Percentiles rank a stretch among this genome's conserved stretches.
These are phyloP conservation scores for Mycena leptocephala DNA, from an alignment of 768 basidiomycete genomes.

Conservation along the genomic window DNA sequence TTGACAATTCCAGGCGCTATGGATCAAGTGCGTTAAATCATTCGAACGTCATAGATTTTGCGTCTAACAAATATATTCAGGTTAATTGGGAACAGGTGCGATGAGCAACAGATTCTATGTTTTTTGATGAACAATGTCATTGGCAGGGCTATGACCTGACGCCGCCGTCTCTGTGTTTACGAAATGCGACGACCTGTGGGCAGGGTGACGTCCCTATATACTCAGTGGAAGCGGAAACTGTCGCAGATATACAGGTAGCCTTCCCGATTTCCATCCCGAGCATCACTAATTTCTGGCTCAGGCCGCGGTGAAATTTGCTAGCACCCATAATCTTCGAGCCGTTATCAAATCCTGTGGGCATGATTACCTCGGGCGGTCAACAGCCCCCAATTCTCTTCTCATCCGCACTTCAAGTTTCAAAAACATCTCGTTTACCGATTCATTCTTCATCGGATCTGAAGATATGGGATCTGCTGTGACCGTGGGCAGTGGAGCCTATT, in stretches of 20 bases:
- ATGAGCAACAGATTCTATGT: not conserved
- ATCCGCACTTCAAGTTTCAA: slow-evolving; percentile 59
- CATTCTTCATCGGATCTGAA: not conserved
- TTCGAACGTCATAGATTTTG: not conserved
- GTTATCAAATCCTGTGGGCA: slow-evolving; percentile 52
- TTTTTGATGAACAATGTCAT: not conserved
- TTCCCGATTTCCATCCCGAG: not conserved
- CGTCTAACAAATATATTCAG: not conserved
- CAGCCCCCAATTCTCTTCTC: slow-evolving; percentile 56
- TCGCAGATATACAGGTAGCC: slow-evolving; percentile 50
- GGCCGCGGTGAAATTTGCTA: slow-evolving; percentile 51
- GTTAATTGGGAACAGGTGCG: slow-evolving; percentile 29
- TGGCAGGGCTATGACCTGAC: slow-evolving; percentile 22
- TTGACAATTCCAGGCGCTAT: slow-evolving; percentile 31
- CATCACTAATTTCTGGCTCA: slow-evolving; percentile 21
- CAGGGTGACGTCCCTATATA: slow-evolving; percentile 62
- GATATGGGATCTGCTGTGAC: not conserved
- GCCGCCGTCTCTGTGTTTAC: slow-evolving; percentile 25
- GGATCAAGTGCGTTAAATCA: slow-evolving; percentile 11
- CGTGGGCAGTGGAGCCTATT: not conserved
- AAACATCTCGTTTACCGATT: slow-evolving; percentile 46
- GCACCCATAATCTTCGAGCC: slow-evolving; percentile 44
- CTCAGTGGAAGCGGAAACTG: slow-evolving; percentile 57
- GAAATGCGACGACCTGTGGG: slow-evolving; percentile 48
- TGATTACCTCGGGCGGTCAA: slow-evolving; percentile 62